Evolutionary conservation across 192 early-diverging fungal genomes (phyloP).

Genomic region (Podila epigama): DNA sequence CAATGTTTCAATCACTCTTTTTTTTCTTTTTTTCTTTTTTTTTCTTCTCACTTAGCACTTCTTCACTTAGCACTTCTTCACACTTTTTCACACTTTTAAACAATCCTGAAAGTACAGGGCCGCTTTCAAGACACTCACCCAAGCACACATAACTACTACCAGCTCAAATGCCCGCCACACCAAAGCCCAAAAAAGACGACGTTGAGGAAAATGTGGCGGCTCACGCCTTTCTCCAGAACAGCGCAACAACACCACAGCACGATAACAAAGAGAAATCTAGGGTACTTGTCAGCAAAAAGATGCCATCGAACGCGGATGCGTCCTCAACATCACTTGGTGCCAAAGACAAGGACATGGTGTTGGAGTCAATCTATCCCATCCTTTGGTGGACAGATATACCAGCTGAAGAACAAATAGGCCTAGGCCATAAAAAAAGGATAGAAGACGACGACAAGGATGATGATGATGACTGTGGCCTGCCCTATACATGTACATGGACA

Average conservation of each 20-base stretch:
- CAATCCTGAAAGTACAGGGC: too few species aligned
- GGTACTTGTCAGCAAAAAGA: slow-evolving; percentile 18
- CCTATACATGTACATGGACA: slow-evolving; percentile 12
- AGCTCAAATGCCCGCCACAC: neutral
- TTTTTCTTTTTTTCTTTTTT: neutral
- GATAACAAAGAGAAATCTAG: neutral
- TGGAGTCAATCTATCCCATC: neutral
- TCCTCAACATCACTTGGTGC: neutral
- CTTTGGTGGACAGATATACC: slow-evolving; percentile 20
- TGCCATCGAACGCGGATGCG: neutral
- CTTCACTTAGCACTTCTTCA: neutral
- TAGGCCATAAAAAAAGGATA: too few species aligned
- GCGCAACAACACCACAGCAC: neutral
- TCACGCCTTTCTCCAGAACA: neutral
- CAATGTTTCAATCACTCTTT: neutral
- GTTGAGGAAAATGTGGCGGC: neutral
- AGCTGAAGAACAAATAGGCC: neutral
- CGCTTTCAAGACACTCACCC: too few species aligned
- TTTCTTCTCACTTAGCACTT: neutral
- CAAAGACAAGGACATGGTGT: too few species aligned
- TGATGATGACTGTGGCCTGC: slow-evolving; percentile 7
- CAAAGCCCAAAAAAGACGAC: neutral
- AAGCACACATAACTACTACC: too few species aligned
- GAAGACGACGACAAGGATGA: too few species aligned
- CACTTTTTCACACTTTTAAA: neutral